These are phyloP conservation scores for Filobasidium uniguttulatum DNA, from an alignment of 1,284 basidiomycete genomes.

Conservation along the genomic window DNA sequence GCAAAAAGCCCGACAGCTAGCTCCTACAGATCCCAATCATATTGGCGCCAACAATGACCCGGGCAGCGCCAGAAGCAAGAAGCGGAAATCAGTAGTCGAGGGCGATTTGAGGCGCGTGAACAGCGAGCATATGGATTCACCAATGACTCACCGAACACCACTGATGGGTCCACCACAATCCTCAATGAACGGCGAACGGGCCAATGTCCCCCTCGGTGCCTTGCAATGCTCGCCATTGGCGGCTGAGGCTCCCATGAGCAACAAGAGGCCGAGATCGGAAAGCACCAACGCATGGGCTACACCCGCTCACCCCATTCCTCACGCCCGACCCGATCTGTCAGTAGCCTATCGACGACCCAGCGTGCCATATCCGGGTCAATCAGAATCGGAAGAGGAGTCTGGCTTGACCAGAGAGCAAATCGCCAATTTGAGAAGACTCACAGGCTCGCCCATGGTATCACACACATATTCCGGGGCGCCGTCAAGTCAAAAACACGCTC, in stretches of 20 bases:
- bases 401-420: neutral
- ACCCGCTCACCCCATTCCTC: neutral
- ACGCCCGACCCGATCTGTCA: no score
- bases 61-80: neutral
- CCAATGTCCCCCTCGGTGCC: no score
- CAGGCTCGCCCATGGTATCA: neutral
- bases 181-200: no score
- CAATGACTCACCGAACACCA: neutral
- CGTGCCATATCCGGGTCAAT: no score
- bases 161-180: neutral
- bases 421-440: neutral
- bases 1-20: slow-evolving; percentile 9
- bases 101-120: neutral
- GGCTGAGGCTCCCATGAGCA: neutral
- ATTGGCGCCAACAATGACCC: neutral
- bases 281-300: slow-evolving; percentile 2
- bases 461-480: no score
- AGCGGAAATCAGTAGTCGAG: neutral
- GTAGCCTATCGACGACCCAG: no score
- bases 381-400: neutral
- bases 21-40: slow-evolving; percentile 3
- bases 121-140: neutral
- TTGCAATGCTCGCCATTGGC: slow-evolving; percentile 3
- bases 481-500: neutral
- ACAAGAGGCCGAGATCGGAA: slow-evolving; percentile 5